A percentile compares a stretch with the other conserved stretches of the same genome.
Conservation (phyloP, 1,139 yeast species). For the Kodamaea fungicola region DNA sequence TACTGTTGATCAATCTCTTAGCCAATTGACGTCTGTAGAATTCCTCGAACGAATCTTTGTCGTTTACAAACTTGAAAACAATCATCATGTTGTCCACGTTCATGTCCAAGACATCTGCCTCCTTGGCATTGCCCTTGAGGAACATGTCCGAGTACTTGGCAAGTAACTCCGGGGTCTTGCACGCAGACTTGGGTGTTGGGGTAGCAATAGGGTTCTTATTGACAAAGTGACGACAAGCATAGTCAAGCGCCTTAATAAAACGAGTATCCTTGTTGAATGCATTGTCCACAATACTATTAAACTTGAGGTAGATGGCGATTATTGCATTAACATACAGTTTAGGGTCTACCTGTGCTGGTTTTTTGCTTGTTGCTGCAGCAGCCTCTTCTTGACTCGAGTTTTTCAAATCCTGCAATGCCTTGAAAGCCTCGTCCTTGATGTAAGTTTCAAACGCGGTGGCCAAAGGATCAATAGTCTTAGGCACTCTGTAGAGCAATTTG, state of each 20-base stretch:
- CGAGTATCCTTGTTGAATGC: constrained; percentile 77
- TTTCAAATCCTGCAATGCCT: constrained; percentile 64
- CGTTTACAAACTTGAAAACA: constrained; percentile 83
- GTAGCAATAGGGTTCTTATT: constrained; percentile 80
- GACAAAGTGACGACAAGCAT: constrained; percentile 82
- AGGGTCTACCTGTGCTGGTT: constrained; percentile 49
- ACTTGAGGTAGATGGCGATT: constrained; percentile 64
- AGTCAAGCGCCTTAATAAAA: constrained; percentile 84
- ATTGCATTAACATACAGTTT: constrained; percentile 77
- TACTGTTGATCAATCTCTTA: constrained; percentile 80
- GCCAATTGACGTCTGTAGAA: constrained; percentile 89
- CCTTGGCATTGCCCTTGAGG: constrained; percentile 71
- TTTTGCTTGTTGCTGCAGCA: constrained; percentile 5
- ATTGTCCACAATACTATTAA: constrained; percentile 59
- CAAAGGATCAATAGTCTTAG: constrained; percentile 71
- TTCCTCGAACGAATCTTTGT: constrained; percentile 93
- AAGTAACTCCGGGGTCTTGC: constrained; percentile 82
- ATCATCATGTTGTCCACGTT: constrained; percentile 82
- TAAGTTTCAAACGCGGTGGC: constrained; percentile 71
- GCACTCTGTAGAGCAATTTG: constrained; percentile 68
- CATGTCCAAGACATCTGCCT: constrained; percentile 67
- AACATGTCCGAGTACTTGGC: constrained; percentile 87
- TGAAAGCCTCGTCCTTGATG: constrained; percentile 69
- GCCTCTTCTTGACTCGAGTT: constrained; percentile 39
- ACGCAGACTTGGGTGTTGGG: constrained; percentile 46